These are phyloP conservation scores for Pinus albicaulis DNA, from an alignment of 75 land plant genomes.

Conservation along the genomic window DNA sequence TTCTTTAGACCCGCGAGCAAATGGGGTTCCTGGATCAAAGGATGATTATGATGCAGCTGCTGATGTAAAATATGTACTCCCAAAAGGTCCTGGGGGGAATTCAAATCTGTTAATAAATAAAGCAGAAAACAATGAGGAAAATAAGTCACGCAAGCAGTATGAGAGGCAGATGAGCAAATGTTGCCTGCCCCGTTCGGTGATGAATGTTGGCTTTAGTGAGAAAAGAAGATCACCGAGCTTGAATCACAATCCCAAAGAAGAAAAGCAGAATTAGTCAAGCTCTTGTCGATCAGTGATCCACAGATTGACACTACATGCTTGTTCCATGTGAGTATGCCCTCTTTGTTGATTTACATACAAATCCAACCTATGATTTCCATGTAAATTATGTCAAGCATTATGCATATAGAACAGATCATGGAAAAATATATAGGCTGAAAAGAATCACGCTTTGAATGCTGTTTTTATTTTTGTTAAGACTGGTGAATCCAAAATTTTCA, in stretches of 20 bases:
- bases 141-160: neutral
- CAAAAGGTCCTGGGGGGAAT: neutral
- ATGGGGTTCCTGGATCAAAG: neutral
- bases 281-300: neutral
- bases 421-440: neutral
- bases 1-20: neutral
- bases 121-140: neutral
- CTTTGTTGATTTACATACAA: conserved; percentile 1
- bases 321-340: conserved; percentile 5
- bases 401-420: conserved; percentile 2
- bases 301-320: neutral
- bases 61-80: neutral
- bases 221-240: conserved; percentile 20
- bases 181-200: conserved; percentile 29
- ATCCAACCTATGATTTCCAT: conserved; percentile 3
- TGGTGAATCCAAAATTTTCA: too few relatives aligned
- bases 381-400: neutral
- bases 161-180: conserved; percentile 16
- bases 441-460: neutral
- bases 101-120: neutral
- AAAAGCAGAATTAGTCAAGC: neutral
- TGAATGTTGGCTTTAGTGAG: conserved; percentile 19
- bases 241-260: conserved; percentile 3
- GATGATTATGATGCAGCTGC: neutral
- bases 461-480: too few relatives aligned